Conservation (phyloP, 768 basidiomycete genomes). For the Boletus rufocinnamomeus region DNA sequence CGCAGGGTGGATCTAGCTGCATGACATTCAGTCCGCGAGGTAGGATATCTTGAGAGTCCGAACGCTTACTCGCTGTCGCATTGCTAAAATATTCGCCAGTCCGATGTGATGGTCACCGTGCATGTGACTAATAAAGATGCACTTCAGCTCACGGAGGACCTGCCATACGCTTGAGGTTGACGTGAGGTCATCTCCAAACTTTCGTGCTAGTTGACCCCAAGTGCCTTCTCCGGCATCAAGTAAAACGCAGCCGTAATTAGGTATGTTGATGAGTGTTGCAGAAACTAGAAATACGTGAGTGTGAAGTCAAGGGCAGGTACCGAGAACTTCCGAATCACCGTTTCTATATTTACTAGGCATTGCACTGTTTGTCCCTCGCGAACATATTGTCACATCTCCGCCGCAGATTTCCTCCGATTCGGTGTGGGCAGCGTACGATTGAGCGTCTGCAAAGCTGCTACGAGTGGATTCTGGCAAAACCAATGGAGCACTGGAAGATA, state of each 20-base stretch:
- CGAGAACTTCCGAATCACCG: slow-evolving; percentile 46
- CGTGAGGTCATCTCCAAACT: slow-evolving; percentile 58
- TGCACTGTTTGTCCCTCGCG: slow-evolving; percentile 89
- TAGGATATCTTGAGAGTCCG: not conserved
- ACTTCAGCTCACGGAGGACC: slow-evolving; percentile 67
- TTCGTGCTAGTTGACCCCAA: slow-evolving; percentile 81
- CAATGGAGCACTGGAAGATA: slow-evolving; percentile 17
- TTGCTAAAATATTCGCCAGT: slow-evolving; percentile 67
- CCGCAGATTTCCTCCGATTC: slow-evolving; percentile 40
- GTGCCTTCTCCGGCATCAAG: slow-evolving; percentile 93
- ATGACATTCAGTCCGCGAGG: slow-evolving; percentile 1
- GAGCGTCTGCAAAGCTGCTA: slow-evolving; percentile 43
- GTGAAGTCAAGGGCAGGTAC: not conserved
- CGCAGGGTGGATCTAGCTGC: slow-evolving; percentile 65
- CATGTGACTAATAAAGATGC: slow-evolving; percentile 86
- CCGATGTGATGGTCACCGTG: slow-evolving; percentile 95
- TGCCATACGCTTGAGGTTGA: slow-evolving; percentile 48
- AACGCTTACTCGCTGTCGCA: slow-evolving; percentile 60
- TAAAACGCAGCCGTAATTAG: slow-evolving; percentile 70
- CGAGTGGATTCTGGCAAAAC: slow-evolving; percentile 34
- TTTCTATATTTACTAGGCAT: slow-evolving; percentile 86
- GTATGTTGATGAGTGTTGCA: slow-evolving; percentile 74
- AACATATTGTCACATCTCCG: slow-evolving; percentile 65
- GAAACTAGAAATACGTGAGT: slow-evolving; percentile 51
- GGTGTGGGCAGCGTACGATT: slow-evolving; percentile 5